Conservation (phyloP, 2,329 filamentous ascomycete species). For the Penicillium hordei region DNA sequence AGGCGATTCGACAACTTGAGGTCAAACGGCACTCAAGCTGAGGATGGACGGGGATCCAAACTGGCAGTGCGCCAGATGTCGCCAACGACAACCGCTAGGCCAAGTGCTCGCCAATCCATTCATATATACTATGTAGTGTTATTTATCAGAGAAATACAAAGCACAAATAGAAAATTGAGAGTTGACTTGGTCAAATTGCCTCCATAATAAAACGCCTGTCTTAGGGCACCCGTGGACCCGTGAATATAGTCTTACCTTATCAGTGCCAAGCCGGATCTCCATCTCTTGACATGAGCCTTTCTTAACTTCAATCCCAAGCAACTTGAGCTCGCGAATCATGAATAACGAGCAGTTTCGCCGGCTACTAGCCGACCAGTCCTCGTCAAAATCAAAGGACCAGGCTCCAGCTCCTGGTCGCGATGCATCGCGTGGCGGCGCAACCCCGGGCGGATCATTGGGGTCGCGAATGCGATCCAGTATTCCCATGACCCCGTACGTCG, state of each 20-base stretch:
- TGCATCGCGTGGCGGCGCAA: slow-evolving; percentile 46
- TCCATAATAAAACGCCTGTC: too few relatives aligned
- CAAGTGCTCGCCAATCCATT: not conserved
- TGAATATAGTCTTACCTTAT: slow-evolving; percentile 1
- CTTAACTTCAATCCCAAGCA: slow-evolving; percentile 1
- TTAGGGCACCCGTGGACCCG: not conserved
- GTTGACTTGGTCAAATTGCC: not conserved
- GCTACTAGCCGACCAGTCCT: slow-evolving; percentile 61
- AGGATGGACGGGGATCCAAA: not conserved
- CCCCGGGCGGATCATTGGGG: slow-evolving; percentile 60
- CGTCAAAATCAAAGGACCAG: slow-evolving; percentile 18
- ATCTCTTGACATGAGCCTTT: slow-evolving; percentile 18
- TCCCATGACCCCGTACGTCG: slow-evolving; percentile 85
- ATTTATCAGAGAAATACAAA: not conserved
- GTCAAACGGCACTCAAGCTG: not conserved
- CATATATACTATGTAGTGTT: too few relatives aligned
- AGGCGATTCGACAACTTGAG: not conserved
- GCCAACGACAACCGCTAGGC: not conserved
- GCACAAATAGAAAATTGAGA: not conserved
- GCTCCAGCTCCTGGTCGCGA: slow-evolving; percentile 17
- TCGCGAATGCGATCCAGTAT: slow-evolving; percentile 78
- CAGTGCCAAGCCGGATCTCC: slow-evolving; percentile 21
- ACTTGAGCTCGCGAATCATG: slow-evolving; percentile 55
- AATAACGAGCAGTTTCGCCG: slow-evolving; percentile 94
- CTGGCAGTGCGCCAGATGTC: not conserved